A percentile compares a stretch with the other conserved stretches of the same genome.
Conservation (phyloP, 2,329 filamentous ascomycete species). For the Paecilomyces sp. region DNA sequence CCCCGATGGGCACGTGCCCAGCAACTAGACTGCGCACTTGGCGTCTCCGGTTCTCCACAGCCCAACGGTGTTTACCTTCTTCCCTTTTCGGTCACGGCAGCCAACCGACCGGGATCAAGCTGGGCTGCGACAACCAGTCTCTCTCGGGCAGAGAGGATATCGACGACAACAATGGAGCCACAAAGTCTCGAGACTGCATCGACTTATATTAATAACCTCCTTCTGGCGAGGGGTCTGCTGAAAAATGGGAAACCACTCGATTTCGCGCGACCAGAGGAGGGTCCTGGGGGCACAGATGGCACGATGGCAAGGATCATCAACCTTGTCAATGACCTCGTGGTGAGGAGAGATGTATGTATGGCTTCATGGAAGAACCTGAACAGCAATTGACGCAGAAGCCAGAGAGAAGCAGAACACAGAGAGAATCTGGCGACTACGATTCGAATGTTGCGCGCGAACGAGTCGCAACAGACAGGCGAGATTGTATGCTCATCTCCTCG, state of each 20-base stretch:
- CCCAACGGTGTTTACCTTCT: conserved; percentile 35
- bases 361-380: not conserved
- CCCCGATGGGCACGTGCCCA: not conserved
- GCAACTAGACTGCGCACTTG: not conserved
- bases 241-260: conserved; percentile 58
- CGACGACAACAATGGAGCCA: conserved; percentile 32
- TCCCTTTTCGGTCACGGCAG: conserved; percentile 28
- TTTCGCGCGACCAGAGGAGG: conserved; percentile 66
- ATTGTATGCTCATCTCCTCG: conserved; percentile 42
- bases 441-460: conserved; percentile 66
- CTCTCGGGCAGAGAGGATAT: conserved; percentile 1
- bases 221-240: conserved; percentile 56
- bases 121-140: conserved; percentile 6
- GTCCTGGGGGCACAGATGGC: conserved; percentile 52
- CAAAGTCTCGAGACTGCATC: conserved; percentile 54
- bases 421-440: conserved; percentile 76
- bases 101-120: not conserved
- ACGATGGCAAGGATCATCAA: conserved; percentile 86
- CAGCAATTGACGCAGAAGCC: conserved; percentile 9
- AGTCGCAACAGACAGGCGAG: conserved; percentile 64
- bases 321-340: conserved; percentile 85
- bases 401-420: conserved; percentile 85
- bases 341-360: conserved; percentile 72
- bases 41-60: conserved; percentile 4
- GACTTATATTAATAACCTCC: conserved; percentile 58